These are phyloP conservation scores for Stemphylium vesicarium DNA, from an alignment of 2,329 filamentous ascomycete genomes.

Conservation along the genomic window DNA sequence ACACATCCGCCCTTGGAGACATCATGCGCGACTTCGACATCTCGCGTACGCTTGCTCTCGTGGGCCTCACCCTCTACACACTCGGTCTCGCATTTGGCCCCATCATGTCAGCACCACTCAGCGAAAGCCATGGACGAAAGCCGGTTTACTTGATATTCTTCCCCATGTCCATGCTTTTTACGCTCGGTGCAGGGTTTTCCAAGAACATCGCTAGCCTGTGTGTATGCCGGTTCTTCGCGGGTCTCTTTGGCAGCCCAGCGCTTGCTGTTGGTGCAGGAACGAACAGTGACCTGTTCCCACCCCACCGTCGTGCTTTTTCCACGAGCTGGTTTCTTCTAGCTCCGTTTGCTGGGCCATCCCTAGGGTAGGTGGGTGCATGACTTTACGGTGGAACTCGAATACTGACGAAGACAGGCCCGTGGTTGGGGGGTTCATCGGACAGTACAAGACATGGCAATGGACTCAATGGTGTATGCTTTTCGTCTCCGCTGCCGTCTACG, in stretches of 20 bases:
- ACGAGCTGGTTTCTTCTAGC: slow-evolving; percentile 49
- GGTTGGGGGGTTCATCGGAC: slow-evolving; percentile 52
- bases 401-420: slow-evolving; percentile 41
- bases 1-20: slow-evolving; percentile 56
- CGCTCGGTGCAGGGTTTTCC: slow-evolving; percentile 61
- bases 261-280: slow-evolving; percentile 54
- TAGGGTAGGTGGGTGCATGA: slow-evolving; percentile 36
- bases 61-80: slow-evolving; percentile 66
- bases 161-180: slow-evolving; percentile 61
- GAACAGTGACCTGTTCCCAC: slow-evolving; percentile 49
- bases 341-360: slow-evolving; percentile 50
- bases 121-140: slow-evolving; percentile 63
- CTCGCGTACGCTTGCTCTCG: slow-evolving; percentile 61
- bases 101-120: slow-evolving; percentile 64
- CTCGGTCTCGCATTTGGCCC: slow-evolving; percentile 67
- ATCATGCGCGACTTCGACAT: slow-evolving; percentile 63
- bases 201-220: slow-evolving; percentile 59
- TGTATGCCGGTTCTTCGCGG: slow-evolving; percentile 72
- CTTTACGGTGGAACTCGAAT: neutral
- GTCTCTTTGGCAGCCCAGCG: slow-evolving; percentile 69
- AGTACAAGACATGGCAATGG: slow-evolving; percentile 56
- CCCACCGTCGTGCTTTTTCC: slow-evolving; percentile 40
- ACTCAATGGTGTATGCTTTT: slow-evolving; percentile 54
- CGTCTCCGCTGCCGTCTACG: slow-evolving; percentile 46
- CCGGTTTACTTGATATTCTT: slow-evolving; percentile 58